Evolutionary conservation across 2,329 filamentous ascomycete genomes (phyloP).

Genomic region (Orbilia blumenaviensis): DNA sequence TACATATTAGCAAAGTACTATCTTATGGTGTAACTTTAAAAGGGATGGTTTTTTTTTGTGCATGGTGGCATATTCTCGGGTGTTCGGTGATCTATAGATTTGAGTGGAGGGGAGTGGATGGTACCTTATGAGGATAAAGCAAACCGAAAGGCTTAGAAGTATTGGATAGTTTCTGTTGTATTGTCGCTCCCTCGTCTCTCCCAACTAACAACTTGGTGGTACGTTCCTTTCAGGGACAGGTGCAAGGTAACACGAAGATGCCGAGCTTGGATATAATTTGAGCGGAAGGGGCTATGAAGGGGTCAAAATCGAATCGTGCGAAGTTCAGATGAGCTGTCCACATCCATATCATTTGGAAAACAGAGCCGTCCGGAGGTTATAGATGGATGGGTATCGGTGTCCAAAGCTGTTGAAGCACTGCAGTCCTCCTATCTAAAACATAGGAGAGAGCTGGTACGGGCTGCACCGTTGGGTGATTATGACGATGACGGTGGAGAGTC

Average conservation of each 20-base stretch:
- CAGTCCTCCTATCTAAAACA: slow-evolving; percentile 52
- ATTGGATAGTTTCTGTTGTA: neutral
- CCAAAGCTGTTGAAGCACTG: slow-evolving; percentile 47
- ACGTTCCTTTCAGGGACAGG: slow-evolving; percentile 49
- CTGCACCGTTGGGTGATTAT: slow-evolving; percentile 24
- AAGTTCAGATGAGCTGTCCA: slow-evolving; percentile 54
- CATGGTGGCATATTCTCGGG: neutral
- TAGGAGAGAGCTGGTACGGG: slow-evolving; percentile 40
- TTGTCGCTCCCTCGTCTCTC: neutral
- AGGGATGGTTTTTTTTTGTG: neutral
- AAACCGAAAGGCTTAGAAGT: slow-evolving; percentile 1
- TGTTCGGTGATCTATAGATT: neutral
- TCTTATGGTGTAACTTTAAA: neutral
- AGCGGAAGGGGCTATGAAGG: slow-evolving; percentile 50
- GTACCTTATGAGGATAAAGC: slow-evolving; percentile 31
- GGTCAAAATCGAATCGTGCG: slow-evolving; percentile 54
- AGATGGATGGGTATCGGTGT: slow-evolving; percentile 21
- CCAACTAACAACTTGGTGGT: slow-evolving; percentile 16
- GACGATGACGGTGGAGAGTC: too few species aligned
- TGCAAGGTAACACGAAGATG: slow-evolving; percentile 41
- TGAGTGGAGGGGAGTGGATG: neutral
- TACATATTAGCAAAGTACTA: too few species aligned
- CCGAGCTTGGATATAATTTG: slow-evolving; percentile 47
- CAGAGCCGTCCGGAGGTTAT: slow-evolving; percentile 23
- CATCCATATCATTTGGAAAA: slow-evolving; percentile 54